These are phyloP conservation scores for Cicer bijugum DNA, from an alignment of 306 rosid genomes.

Conservation along the genomic window DNA sequence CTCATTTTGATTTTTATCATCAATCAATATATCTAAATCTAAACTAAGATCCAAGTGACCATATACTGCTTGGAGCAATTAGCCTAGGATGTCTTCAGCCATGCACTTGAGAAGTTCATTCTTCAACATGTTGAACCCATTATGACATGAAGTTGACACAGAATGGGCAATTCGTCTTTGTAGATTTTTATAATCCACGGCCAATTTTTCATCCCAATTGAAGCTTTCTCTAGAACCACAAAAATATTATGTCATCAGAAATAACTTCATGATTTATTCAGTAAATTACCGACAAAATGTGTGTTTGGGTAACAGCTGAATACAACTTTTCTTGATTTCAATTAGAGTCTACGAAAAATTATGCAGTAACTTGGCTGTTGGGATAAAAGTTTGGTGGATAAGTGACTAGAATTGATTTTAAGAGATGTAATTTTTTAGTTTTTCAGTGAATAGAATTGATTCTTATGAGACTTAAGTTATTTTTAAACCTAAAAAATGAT, in stretches of 20 bases:
- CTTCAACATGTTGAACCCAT: conserved; percentile 50
- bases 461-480: background rate
- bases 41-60: conserved; percentile 30
- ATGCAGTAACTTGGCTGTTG: background rate
- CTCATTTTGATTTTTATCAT: background rate
- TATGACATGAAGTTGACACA: conserved; percentile 55
- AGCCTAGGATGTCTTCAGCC: conserved; percentile 64
- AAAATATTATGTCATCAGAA: background rate
- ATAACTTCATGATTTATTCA: conserved; percentile 5
- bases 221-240: conserved; percentile 51
- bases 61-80: conserved; percentile 31
- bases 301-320: background rate
- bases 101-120: conserved; percentile 52
- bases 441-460: background rate
- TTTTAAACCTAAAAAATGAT: background rate
- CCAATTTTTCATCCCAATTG: conserved; percentile 72
- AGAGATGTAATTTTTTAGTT: background rate
- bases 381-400: background rate
- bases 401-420: background rate
- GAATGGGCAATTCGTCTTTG: conserved; percentile 68
- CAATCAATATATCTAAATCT: background rate
- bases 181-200: conserved; percentile 54
- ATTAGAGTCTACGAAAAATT: background rate
- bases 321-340: background rate
- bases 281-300: background rate